Conservation (phyloP, 768 basidiomycete genomes). For the Termitomyces sp. region DNA sequence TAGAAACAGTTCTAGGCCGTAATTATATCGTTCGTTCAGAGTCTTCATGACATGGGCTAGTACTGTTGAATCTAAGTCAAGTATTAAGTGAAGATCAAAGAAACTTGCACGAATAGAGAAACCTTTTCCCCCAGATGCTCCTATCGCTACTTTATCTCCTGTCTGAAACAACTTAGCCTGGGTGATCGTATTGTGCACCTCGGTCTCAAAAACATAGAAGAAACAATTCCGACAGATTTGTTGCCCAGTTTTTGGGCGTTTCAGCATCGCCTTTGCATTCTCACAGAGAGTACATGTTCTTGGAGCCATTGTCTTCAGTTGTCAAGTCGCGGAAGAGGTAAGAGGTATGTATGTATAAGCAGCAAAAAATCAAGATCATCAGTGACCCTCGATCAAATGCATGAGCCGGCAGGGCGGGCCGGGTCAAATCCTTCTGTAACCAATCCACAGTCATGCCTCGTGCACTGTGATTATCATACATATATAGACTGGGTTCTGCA, state of each 20-base stretch:
- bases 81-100: background rate
- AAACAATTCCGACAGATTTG: slow-evolving; percentile 96
- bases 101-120: background rate
- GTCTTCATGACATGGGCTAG: slow-evolving; percentile 96
- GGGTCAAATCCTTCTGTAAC: no score
- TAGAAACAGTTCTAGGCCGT: slow-evolving; percentile 85
- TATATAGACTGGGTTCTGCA: background rate
- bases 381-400: background rate
- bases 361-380: background rate
- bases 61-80: slow-evolving; percentile 83
- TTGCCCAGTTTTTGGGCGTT: slow-evolving; percentile 94
- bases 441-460: background rate
- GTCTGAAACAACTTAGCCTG: slow-evolving; percentile 77
- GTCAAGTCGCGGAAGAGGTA: background rate
- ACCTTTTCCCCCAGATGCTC: slow-evolving; percentile 99
- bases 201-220: slow-evolving; percentile 96
- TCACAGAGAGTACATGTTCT: slow-evolving; percentile 16
- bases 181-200: slow-evolving; percentile 93
- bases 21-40: slow-evolving; percentile 89
- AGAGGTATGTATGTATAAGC: no score
- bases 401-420: background rate
- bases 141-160: slow-evolving; percentile 93
- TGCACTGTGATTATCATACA: background rate
- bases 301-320: slow-evolving; percentile 1
- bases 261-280: slow-evolving; percentile 77